These are phyloP conservation scores for Chlorella vulgaris DNA, from an alignment of 139 green algal species.

Conservation along the genomic window DNA sequence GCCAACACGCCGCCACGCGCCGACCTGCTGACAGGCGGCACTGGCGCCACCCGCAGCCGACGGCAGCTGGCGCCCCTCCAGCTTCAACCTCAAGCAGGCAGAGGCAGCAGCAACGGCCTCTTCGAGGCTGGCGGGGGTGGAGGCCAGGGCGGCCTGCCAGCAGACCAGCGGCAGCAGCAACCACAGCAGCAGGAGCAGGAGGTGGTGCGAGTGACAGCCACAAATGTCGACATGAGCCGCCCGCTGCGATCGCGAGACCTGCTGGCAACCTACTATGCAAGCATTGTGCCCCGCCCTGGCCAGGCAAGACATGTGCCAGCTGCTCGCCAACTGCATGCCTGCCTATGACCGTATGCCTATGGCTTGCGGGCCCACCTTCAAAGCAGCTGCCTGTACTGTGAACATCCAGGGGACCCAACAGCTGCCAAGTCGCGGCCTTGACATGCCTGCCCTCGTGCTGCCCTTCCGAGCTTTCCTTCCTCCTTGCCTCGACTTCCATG, in stretches of 20 bases:
- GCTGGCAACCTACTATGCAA: conserved; percentile 9
- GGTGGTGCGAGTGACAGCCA: conserved; percentile 30
- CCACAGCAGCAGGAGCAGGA: not conserved
- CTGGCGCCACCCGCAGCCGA: too few species aligned
- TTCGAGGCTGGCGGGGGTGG: too few species aligned
- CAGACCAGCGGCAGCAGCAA: not conserved
- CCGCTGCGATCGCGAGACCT: conserved; percentile 22
- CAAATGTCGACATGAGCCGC: conserved; percentile 14
- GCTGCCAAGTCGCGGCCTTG: too few species aligned
- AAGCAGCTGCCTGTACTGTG: not conserved
- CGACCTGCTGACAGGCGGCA: not conserved
- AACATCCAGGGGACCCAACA: too few species aligned
- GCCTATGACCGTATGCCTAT: too few species aligned
- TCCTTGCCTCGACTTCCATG: not conserved
- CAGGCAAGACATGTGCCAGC: too few species aligned
- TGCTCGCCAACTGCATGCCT: too few species aligned
- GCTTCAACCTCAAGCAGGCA: not conserved
- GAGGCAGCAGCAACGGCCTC: not conserved
- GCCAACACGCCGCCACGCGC: not conserved
- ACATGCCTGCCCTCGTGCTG: too few species aligned
- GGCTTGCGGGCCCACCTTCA: not conserved
- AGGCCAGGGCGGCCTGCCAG: not conserved
- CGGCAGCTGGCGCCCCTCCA: not conserved
- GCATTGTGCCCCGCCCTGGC: conserved; percentile 20
- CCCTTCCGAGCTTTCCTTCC: too few species aligned